Evolutionary conservation across 2,329 filamentous ascomycete genomes (phyloP), one percentile per base, ranked within the genome.

Genomic region (Golovinomyces cichoracearum): DNA sequence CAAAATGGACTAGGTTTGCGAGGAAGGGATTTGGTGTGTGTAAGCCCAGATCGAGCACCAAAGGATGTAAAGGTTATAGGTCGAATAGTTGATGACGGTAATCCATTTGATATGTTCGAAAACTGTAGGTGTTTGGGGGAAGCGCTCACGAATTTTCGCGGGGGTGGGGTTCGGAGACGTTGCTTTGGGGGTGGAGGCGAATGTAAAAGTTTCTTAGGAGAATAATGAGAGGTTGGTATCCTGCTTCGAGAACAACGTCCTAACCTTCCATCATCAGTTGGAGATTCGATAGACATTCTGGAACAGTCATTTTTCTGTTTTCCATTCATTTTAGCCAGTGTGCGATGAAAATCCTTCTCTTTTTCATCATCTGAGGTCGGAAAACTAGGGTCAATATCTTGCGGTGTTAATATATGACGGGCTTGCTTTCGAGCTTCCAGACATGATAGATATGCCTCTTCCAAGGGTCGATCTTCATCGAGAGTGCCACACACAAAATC

Each of bases 401-500:
- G 90, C n/a, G 90, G 88, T 26, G 88, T 83, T 26, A 75, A 62
- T 53, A 80, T 77, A 52, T 86, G 80, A 65, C 86, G 93, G 55
- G 80, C 78, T 44, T 78, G 78, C 56, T 85, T 80, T 55, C 82
- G 78, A 49, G 83, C 78, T 58, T 86, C 81, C 50, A 92, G 71
- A 57, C 81, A 84, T 1, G 83, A 82, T 49, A 93, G 72, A 62
- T 94, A 98, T 0, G 84, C 88, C 55, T 86, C 84, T 61, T 98
- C 90, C n/a, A 95, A 66, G 2, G 85, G 84, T 41, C 84, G 78
- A 59, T 98, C 90, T 63, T 98, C 90, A 55, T 98, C 90, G 19
- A 98, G 70, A 1, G 90, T 98, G 50, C 90, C 90, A 59, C 90
- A 95, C n/a, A 98, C 90, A 55, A 98, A 98, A 62, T 98, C 90